Conservation (phyloP, 1,139 yeast species). For the Diutina siamensis region DNA sequence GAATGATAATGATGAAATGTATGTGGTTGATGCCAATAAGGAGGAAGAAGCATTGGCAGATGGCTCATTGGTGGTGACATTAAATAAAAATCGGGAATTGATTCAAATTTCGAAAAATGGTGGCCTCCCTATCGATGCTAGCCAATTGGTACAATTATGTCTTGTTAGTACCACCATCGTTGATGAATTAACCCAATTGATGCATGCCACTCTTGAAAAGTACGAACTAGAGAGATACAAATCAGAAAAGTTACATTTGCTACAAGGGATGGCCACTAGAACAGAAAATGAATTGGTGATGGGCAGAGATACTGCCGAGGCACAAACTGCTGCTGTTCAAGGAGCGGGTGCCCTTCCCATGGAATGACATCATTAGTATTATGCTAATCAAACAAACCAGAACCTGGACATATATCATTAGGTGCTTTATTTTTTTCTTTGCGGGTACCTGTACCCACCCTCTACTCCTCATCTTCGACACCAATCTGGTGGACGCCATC, state of each 20-base stretch:
- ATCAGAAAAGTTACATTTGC: not conserved
- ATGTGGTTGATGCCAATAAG: conserved; percentile 64
- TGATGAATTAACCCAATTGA: conserved; percentile 50
- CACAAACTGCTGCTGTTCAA: not conserved
- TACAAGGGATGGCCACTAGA: conserved; percentile 1
- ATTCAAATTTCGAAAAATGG: conserved; percentile 89
- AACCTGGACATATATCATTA: not conserved
- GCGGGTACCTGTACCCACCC: not conserved
- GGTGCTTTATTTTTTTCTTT: too few species aligned
- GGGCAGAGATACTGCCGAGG: not conserved
- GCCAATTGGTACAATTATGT: conserved; percentile 56
- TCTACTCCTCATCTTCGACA: conserved; percentile 12
- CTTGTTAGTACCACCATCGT: conserved; percentile 57
- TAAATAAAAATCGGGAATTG: conserved; percentile 81
- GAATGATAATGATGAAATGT: conserved; percentile 44
- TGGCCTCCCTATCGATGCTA: conserved; percentile 75
- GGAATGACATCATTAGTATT: not conserved
- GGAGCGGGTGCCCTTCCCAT: not conserved
- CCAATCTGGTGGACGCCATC: conserved; percentile 10
- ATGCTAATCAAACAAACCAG: not conserved
- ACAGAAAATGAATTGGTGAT: not conserved
- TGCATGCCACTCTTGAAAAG: conserved; percentile 14
- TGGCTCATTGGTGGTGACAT: conserved; percentile 73
- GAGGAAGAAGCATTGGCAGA: conserved; percentile 70
- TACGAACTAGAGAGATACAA: not conserved